Percentiles rank a stretch among this genome's conserved stretches.
Evolutionary conservation across 805 yeast genomes (phyloP).

Genomic region (Crinitomyces ghanaensis): DNA sequence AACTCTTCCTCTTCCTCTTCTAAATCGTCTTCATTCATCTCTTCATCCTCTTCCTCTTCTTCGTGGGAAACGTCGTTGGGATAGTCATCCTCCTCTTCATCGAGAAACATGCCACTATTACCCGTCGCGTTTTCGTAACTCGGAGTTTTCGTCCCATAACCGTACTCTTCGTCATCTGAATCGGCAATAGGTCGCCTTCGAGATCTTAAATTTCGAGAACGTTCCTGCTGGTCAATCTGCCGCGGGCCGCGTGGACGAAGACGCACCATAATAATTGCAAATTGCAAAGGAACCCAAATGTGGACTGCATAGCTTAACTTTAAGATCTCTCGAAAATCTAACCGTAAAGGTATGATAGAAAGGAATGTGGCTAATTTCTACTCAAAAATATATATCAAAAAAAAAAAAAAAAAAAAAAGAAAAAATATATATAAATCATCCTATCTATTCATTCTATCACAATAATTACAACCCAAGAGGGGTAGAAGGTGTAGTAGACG

Average conservation of each 20-base stretch:
- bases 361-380: background rate
- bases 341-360: background rate
- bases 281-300: too few relatives aligned
- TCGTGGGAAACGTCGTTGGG: too few relatives aligned
- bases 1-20: constrained; percentile 8
- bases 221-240: too few relatives aligned
- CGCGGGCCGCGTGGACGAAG: too few relatives aligned
- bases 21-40: background rate
- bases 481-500: constrained; percentile 20
- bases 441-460: background rate
- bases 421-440: background rate
- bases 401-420: background rate
- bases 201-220: too few relatives aligned
- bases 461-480: constrained; percentile 15
- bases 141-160: too few relatives aligned
- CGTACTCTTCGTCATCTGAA: too few relatives aligned
- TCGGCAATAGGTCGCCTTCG: too few relatives aligned
- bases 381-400: background rate
- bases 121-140: too few relatives aligned
- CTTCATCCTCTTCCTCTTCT: background rate
- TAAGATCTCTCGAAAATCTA: too few relatives aligned
- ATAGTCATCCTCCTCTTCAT: background rate
- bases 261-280: too few relatives aligned
- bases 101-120: too few relatives aligned
- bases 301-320: background rate